Percentiles rank a stretch among this genome's conserved stretches.
Evolutionary conservation across 495 filamentous ascomycete genomes (phyloP).

Genomic region (Articulospora tetracladia): DNA sequence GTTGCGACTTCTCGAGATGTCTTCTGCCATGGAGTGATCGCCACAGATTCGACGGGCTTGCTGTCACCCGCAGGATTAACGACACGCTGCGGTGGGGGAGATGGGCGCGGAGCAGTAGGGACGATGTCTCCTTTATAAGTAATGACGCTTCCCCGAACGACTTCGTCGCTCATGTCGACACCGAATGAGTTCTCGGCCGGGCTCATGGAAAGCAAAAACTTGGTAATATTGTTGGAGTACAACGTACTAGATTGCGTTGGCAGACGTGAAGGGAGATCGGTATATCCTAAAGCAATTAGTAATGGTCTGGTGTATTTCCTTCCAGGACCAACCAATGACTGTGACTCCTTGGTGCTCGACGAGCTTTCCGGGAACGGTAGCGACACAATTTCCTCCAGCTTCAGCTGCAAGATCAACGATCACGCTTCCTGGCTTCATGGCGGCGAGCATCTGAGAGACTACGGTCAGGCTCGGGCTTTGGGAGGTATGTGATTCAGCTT

Average conservation of each 20-base stretch:
- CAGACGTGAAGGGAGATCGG: conserved; percentile 73
- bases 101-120: conserved; percentile 65
- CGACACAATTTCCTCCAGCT: conserved; percentile 76
- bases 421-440: conserved; percentile 79
- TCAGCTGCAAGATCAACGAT: conserved; percentile 80
- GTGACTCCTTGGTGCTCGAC: conserved; percentile 69
- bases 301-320: neutral
- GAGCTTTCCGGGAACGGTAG: conserved; percentile 65
- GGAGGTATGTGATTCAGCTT: conserved; percentile 3
- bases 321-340: conserved; percentile 58
- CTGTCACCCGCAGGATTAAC: conserved; percentile 36
- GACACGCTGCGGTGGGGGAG: conserved; percentile 55
- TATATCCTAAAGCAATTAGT: conserved; percentile 53
- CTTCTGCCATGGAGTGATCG: conserved; percentile 75
- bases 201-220: conserved; percentile 72
- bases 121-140: conserved; percentile 69
- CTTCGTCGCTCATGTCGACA: conserved; percentile 72
- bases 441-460: conserved; percentile 55
- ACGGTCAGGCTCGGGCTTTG: neutral
- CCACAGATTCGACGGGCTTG: conserved; percentile 55
- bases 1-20: conserved; percentile 62
- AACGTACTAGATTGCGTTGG: conserved; percentile 78
- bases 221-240: conserved; percentile 85
- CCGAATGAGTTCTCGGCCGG: conserved; percentile 71
- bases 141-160: conserved; percentile 75